Evolutionary conservation across 106 monocot species (phyloP).

Genomic region (Acorus gramineus): DNA sequence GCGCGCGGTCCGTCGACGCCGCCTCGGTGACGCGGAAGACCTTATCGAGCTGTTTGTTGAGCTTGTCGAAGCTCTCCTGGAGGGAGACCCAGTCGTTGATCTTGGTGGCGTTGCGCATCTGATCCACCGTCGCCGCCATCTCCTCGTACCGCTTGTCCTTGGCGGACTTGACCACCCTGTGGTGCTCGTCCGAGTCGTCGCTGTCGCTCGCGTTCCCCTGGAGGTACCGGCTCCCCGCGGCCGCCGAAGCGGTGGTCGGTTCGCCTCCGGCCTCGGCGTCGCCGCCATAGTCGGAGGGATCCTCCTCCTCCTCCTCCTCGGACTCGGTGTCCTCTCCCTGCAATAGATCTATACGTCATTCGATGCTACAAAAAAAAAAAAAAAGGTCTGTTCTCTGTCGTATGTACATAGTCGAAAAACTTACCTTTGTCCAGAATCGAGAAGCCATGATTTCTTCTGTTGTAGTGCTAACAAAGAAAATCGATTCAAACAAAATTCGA

Average conservation of each 20-base stretch:
- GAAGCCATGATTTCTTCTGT: no score
- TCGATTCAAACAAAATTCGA: no score
- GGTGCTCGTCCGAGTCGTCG: slow-evolving; percentile 59
- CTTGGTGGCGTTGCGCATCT: slow-evolving; percentile 81
- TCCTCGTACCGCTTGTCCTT: slow-evolving; percentile 75
- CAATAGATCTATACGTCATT: background rate
- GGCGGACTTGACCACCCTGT: slow-evolving; percentile 56
- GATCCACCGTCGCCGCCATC: slow-evolving; percentile 70
- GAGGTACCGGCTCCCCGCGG: slow-evolving; percentile 24
- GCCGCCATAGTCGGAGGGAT: slow-evolving; percentile 18
- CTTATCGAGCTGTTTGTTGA: slow-evolving; percentile 95
- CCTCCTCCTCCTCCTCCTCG: slow-evolving; percentile 38
- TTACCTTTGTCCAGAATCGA: no score
- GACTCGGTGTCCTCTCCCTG: slow-evolving; percentile 47
- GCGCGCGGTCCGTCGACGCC: slow-evolving; percentile 5
- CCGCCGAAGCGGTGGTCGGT: slow-evolving; percentile 4
- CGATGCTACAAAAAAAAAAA: background rate
- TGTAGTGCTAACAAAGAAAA: no score
- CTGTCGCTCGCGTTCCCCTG: slow-evolving; percentile 32
- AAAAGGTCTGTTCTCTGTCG: background rate
- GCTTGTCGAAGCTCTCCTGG: slow-evolving; percentile 80
- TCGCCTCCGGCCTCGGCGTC: slow-evolving; percentile 15
- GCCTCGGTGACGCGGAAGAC: slow-evolving; percentile 64
- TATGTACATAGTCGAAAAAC: no score
- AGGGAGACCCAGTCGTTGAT: slow-evolving; percentile 96